These are phyloP conservation scores for Aegilops speltoides DNA, from an alignment of 176 grass and related monocot genomes.

Conservation along the genomic window DNA sequence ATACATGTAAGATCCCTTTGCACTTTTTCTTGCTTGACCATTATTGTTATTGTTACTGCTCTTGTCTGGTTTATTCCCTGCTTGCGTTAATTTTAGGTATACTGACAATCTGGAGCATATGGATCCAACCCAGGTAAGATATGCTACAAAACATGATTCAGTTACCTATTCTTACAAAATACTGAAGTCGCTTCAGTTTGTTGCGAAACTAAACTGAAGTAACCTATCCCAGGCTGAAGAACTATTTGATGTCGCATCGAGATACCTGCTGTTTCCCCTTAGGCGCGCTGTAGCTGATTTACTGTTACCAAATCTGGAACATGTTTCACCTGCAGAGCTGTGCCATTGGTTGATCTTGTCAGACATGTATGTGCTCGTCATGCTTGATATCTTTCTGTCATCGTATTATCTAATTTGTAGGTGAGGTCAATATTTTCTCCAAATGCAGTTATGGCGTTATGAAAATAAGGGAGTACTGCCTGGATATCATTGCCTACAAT, in stretches of 20 bases:
- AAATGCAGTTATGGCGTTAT: conserved; percentile 68
- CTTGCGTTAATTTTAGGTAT: conserved; percentile 55
- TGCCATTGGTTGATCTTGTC: conserved; percentile 94
- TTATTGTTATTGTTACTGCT: conserved; percentile 15
- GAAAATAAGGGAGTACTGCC: conserved; percentile 90
- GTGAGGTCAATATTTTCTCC: conserved; percentile 6
- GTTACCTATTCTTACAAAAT: neutral
- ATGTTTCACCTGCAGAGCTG: conserved; percentile 67
- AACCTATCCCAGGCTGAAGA: conserved; percentile 71
- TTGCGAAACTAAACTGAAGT: neutral
- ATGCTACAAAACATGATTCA: neutral
- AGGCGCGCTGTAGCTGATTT: conserved; percentile 79
- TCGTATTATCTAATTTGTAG: neutral
- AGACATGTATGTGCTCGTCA: conserved; percentile 65
- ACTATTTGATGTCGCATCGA: conserved; percentile 96
- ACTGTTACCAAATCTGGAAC: conserved; percentile 64
- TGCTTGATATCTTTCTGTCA: neutral
- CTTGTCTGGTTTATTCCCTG: neutral
- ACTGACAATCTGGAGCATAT: conserved; percentile 78
- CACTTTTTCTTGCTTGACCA: conserved; percentile 10
- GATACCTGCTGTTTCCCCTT: conserved; percentile 85
- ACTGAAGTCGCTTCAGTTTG: neutral
- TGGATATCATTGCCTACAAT: conserved; percentile 85
- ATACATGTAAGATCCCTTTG: conserved; percentile 73
- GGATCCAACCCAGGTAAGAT: conserved; percentile 65